Percentiles rank a stretch among this genome's conserved stretches.
phyloP scores from a whole-genome alignment of 164 flowering plant genomes.

The Vitis vinifera region ASM3070453v1 NC_081805.1:3831001-3831500 shows the following conservation, averaged over 20 bases:
- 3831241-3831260: too few relatives aligned
- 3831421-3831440: not conserved
- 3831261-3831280: too few relatives aligned
- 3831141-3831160: too few relatives aligned
- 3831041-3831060: not conserved
- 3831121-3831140: not conserved
- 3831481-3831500: not conserved
- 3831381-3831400: constrained; percentile 10
- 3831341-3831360: constrained; percentile 3
- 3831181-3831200: not conserved
- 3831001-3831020: not conserved
- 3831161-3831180: not conserved
- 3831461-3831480: constrained; percentile 12
- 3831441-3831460: too few relatives aligned
- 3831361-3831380: not conserved
- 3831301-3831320: not conserved
- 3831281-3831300: not conserved
- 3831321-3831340: constrained; percentile 22
- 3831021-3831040: not conserved
- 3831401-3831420: constrained; percentile 5
- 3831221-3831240: too few relatives aligned
- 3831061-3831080: too few relatives aligned
- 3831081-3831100: not conserved
- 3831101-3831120: constrained; percentile 2
- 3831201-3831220: not conserved